Conservation (phyloP, 305 asterid genomes). For the Fraxinus ornus region DNA sequence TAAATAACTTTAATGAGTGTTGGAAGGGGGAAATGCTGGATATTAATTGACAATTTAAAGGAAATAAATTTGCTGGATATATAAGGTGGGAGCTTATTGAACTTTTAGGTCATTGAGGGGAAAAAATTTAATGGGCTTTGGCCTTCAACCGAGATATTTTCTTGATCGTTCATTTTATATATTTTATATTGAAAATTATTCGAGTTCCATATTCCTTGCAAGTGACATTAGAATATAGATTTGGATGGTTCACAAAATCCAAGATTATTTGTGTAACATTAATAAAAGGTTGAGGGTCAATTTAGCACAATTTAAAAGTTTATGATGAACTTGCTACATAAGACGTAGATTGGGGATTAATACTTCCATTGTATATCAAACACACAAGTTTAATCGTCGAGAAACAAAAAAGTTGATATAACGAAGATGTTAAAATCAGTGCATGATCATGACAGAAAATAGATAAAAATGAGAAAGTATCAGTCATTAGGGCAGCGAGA, state of each 20-base stretch:
- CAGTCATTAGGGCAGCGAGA: no score
- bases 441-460: no score
- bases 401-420: neutral
- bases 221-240: neutral
- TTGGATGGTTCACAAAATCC: neutral
- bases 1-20: neutral
- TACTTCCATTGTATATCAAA: neutral
- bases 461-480: no score
- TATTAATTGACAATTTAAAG: neutral
- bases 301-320: neutral
- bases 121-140: neutral
- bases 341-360: neutral
- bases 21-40: neutral
- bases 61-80: neutral
- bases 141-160: neutral
- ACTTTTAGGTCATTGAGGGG: neutral
- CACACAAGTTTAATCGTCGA: neutral
- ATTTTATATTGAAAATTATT: neutral
- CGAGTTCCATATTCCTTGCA: neutral
- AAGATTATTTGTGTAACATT: no score
- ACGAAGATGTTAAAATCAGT: no score
- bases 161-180: neutral
- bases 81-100: neutral
- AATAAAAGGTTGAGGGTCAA: neutral
- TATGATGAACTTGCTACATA: neutral